Evolutionary conservation across 805 yeast genomes (phyloP), one percentile per base, ranked within the genome.

Genomic region (Starmerella etchellsii): DNA sequence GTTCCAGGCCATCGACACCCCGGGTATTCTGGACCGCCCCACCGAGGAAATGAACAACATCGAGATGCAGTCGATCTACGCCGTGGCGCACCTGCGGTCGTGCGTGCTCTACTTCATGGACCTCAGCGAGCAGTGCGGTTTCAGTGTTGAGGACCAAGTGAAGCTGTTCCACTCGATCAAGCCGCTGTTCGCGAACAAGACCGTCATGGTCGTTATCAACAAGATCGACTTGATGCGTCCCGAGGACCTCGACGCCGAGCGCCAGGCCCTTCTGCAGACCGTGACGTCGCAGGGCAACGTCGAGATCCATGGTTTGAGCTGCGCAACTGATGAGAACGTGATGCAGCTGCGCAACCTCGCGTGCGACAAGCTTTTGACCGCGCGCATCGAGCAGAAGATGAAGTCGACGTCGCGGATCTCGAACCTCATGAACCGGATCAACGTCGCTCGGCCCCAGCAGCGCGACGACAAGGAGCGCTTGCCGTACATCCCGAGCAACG

Each of bases 11-110:
- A 91, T 91, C 59, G 99, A 91, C 65, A 91, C 98, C 29, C 98
- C 99, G 26, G 99, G 99, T 69, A 87, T 91, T 56, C 70, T 91
- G 61, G 99, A 91, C 65, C 78, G 97, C 63, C 98, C 98, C 46
- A 85, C 96, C 34, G 99, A 91, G 65, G 98, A 91, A 62, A 91
- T 91, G 99, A 91, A 91, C 70, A 91, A 91, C 66, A 91, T 91
- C 63, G 99, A 91, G 69, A 91, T 91, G 98, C 99, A 91, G 69
- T 81, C 94, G 37, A 91, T 91, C 58, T 91, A 91, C 58, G 98
- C 98, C 47, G 85, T 91, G 70, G 98, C 98, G 26, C 98, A 91
- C 65, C 74, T 91, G 63, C 76, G 97, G 61, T 87, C 97, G 23
- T 83, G 96, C 63, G 95, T 91, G 34, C 66, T 91, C 58, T 91